Evolutionary conservation across 768 basidiomycete genomes (phyloP).

Genomic region (Leccinum obscurum): DNA sequence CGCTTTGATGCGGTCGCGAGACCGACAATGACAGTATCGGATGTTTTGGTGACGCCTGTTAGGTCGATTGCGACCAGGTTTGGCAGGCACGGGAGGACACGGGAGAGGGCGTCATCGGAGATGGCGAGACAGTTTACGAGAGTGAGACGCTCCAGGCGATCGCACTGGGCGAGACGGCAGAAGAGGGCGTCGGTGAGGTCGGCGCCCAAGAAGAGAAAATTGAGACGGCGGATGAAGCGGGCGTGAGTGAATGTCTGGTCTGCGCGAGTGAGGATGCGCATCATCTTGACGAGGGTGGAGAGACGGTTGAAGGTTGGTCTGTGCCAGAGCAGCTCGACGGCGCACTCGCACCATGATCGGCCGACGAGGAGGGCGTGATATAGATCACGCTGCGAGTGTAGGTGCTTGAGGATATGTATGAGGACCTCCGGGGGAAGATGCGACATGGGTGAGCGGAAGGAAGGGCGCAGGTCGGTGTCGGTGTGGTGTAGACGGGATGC

Average conservation of each 20-base stretch:
- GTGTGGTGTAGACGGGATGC: slow-evolving; percentile 33
- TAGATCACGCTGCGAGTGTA: slow-evolving; percentile 74
- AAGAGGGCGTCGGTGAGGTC: slow-evolving; percentile 77
- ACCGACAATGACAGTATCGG: slow-evolving; percentile 69
- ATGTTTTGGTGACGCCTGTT: slow-evolving; percentile 65
- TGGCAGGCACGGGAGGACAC: slow-evolving; percentile 68
- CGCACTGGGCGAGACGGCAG: slow-evolving; percentile 67
- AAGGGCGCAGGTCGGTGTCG: slow-evolving; percentile 29
- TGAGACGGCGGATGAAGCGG: slow-evolving; percentile 85
- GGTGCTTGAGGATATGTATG: slow-evolving; percentile 86
- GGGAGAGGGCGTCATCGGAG: slow-evolving; percentile 59
- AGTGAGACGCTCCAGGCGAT: slow-evolving; percentile 84
- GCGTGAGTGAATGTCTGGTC: slow-evolving; percentile 86
- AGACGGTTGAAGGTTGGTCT: slow-evolving; percentile 75
- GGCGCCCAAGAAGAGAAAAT: slow-evolving; percentile 71
- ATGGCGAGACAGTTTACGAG: slow-evolving; percentile 76
- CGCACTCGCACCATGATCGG: slow-evolving; percentile 93
- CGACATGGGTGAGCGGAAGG: slow-evolving; percentile 56
- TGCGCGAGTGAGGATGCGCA: slow-evolving; percentile 59
- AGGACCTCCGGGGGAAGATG: slow-evolving; percentile 87
- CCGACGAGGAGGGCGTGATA: slow-evolving; percentile 77
- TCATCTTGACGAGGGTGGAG: slow-evolving; percentile 75
- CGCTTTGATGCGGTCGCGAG: slow-evolving; percentile 70
- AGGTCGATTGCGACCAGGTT: slow-evolving; percentile 87
- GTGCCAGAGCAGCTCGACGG: slow-evolving; percentile 94